Evolutionary conservation across 2,329 filamentous ascomycete genomes (phyloP), one percentile per base, ranked within the genome.

Genomic region (Exutisphaerella laricina): DNA sequence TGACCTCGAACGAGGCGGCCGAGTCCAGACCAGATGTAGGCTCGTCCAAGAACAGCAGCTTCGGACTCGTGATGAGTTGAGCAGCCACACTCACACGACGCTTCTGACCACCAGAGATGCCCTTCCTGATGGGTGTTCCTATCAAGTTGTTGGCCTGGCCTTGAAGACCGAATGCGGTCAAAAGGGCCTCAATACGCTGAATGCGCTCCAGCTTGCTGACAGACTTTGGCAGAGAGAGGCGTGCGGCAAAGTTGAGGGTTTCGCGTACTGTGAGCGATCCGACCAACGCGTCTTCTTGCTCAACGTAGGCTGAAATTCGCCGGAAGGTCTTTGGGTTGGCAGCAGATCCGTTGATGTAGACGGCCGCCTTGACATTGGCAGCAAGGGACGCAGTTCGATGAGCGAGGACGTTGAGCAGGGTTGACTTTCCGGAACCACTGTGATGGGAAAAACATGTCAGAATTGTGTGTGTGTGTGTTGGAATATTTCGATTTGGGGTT

Each of bases 81-180:
- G 83, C 85, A 1, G 86, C 87, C 4, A 94, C 81, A 53, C 84
- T 85, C 5, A 90, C 74, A 39, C 88, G 75, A 28, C 85, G 75
- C 70, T 92, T 94, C 68, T 94, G 87, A 1, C 87, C 88, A 36
- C 88, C 88, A 49, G 82, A 87, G 45, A 94, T 80, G 10, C 88
- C 88, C 64, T 89, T 92, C 8, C 80, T 77, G 49, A 92, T 83
- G 0, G 86, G 84, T 1, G 88, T 94, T 26, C 88, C 88, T 50
- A 94, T 80, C 32, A 94, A 66, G 3, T 81, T 82, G 48, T 85
- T 69, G 2, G 80, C 74, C 58, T 89, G 85, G 2, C 73, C 71
- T 18, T 74, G 71, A 2, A 94, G 75, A 9, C 87, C 88, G 50
- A 94, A 90, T 0, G 84, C 76, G 4, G 73, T 70, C 8, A 94